Base-by-base conservation (phyloP, 805 yeast genomes). In the Candida maris region DNA sequence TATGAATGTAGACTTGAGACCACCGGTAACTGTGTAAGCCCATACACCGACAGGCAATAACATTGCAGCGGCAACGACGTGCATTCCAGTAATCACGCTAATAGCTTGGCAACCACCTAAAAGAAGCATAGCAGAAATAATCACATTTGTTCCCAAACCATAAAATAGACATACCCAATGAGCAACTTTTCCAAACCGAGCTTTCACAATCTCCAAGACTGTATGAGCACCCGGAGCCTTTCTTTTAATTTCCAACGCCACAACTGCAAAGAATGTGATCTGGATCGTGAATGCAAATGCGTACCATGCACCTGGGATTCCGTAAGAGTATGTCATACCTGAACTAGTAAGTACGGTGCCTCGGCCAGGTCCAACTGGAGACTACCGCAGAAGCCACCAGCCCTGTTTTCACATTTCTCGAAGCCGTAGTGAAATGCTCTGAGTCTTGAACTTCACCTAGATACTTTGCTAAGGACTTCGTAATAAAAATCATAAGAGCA, bases 1-100 rank as follows among this genome's bases (percentile, higher is more conserved):
- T 24, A 73, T 53, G 43, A 72, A 71, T 3, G 79, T 73, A 6
- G 77, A 70, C 39, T 67, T 70, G 24, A 73, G 53, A 7, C 78
- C 79, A 30, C 78, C 78, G 24, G 68, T 59, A 6, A 67, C 59
- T 0, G 78, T 73, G 47, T 73, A 73, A 19, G 69, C 51, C 39
- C 67, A 54, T 14, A 73, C 77, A 27, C 73, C 71, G 13, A 70
- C 42, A 4, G 76, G 75, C 3, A 71, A 48, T 16, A 72, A 49
- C 44, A 70, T 62, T 27, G 65, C 59, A 3, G 73, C 69, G 10
- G 76, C 77, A 20, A 65, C 66, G 25, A 61, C 57, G 39, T 67
- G 61, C 61, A 70, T 67, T 5, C 75, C 75, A 6, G 74, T 66
- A 10, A 62, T 42, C 9, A 56, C 63, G 19, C 59, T 41, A 41